These are phyloP conservation scores for Phyllosticta citribraziliensis DNA, from an alignment of 2,329 filamentous ascomycete genomes.

Conservation along the genomic window DNA sequence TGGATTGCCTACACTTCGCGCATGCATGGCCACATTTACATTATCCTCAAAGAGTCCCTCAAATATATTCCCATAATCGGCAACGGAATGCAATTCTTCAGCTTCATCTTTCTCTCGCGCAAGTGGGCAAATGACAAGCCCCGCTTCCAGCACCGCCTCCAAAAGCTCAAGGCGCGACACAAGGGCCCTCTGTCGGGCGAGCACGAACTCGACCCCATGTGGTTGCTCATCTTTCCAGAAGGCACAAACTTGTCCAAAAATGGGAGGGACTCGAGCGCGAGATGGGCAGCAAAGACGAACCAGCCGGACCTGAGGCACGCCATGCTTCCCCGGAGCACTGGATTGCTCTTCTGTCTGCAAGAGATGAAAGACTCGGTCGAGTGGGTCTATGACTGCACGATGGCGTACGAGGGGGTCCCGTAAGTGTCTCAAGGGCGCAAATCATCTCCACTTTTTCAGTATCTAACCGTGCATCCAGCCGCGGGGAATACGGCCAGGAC, in stretches of 20 bases:
- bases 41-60: conserved; percentile 80
- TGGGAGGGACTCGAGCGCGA: conserved; percentile 56
- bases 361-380: conserved; percentile 66
- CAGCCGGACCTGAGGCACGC: conserved; percentile 60
- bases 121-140: conserved; percentile 76
- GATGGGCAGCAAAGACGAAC: conserved; percentile 66
- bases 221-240: conserved; percentile 80
- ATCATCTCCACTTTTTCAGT: not conserved
- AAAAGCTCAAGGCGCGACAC: conserved; percentile 52
- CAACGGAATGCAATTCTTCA: conserved; percentile 73
- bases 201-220: conserved; percentile 65
- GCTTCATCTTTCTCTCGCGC: conserved; percentile 88
- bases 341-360: conserved; percentile 67
- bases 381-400: conserved; percentile 85
- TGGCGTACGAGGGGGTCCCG: conserved; percentile 90
- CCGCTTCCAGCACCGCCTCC: conserved; percentile 62
- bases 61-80: conserved; percentile 76
- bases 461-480: conserved; percentile 18
- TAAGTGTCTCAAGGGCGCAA: conserved; percentile 42
- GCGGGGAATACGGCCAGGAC: conserved; percentile 65
- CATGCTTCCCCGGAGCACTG: conserved; percentile 70
- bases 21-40: conserved; percentile 80
- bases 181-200: conserved; percentile 28
- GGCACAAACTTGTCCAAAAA: conserved; percentile 76
- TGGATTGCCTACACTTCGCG: conserved; percentile 72